These are phyloP conservation scores for Ramaria sp. DNA, from an alignment of 768 basidiomycete species.

Conservation along the genomic window DNA sequence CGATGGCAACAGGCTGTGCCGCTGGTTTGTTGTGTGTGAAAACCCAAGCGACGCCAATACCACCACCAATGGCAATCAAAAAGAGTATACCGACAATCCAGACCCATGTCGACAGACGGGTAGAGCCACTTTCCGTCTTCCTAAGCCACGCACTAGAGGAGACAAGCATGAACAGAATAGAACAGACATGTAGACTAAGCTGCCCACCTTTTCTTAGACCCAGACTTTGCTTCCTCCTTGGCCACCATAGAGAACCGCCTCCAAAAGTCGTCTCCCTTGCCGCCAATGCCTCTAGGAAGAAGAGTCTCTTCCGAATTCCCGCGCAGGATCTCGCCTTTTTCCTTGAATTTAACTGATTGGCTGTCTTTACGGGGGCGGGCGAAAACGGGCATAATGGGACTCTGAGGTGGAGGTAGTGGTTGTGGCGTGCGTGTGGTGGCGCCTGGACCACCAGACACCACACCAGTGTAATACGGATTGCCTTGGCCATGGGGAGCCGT, in stretches of 20 bases:
- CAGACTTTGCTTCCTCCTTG: slow-evolving; percentile 44
- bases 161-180: not conserved
- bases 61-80: slow-evolving; percentile 45
- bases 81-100: slow-evolving; percentile 58
- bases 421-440: slow-evolving; percentile 48
- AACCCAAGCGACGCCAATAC: slow-evolving; percentile 50
- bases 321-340: slow-evolving; percentile 46
- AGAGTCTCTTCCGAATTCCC: slow-evolving; percentile 58
- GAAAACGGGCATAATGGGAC: slow-evolving; percentile 72
- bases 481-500: not conserved
- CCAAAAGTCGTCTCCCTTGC: slow-evolving; percentile 81
- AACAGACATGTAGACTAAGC: not conserved
- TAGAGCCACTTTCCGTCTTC: slow-evolving; percentile 46
- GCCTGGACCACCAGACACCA: not conserved
- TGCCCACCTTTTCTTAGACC: slow-evolving; percentile 35
- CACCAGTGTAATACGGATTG: not conserved
- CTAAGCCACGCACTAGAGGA: slow-evolving; percentile 49
- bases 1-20: slow-evolving; percentile 48
- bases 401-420: slow-evolving; percentile 65
- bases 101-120: slow-evolving; percentile 53
- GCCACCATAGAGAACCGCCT: slow-evolving; percentile 77
- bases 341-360: slow-evolving; percentile 39
- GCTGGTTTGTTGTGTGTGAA: slow-evolving; percentile 38
- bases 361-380: slow-evolving; percentile 42
- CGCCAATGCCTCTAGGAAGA: slow-evolving; percentile 49